Conservation (phyloP, 176 grass and related monocot species). For the Rhynchospora pubera region DNA sequence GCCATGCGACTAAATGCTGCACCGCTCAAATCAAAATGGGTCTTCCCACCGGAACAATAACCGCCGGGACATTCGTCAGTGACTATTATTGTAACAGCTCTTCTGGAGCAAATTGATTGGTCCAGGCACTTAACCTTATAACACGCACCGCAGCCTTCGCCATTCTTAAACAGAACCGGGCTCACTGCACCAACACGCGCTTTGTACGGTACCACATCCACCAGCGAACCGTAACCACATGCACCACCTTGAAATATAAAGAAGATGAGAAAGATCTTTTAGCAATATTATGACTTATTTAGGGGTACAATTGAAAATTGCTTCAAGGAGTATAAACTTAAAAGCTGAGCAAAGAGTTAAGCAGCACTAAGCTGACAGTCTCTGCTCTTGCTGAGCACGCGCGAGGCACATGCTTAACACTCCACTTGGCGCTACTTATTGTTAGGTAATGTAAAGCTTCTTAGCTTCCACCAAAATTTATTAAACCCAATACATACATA, state of each 20-base stretch:
- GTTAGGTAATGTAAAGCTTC: not conserved
- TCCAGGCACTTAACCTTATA: constrained; percentile 97
- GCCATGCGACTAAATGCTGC: constrained; percentile 90
- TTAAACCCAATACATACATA: not conserved
- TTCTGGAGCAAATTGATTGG: constrained; percentile 66
- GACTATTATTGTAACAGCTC: constrained; percentile 85
- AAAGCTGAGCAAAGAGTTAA: constrained; percentile 4
- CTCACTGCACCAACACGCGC: constrained; percentile 90
- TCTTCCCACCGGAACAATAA: constrained; percentile 47
- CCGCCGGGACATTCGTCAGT: constrained; percentile 95
- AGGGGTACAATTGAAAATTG: not conserved
- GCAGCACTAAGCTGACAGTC: constrained; percentile 6
- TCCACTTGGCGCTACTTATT: not conserved
- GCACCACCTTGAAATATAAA: constrained; percentile 52
- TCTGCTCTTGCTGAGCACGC: constrained; percentile 5
- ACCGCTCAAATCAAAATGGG: constrained; percentile 96
- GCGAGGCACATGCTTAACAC: not conserved
- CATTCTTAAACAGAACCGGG: constrained; percentile 85
- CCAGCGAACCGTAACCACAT: constrained; percentile 90
- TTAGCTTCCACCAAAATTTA: not conserved
- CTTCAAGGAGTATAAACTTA: not conserved
- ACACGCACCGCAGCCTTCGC: constrained; percentile 95
- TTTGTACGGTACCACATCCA: constrained; percentile 83
- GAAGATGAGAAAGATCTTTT: not conserved
- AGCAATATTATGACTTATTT: not conserved